Percentiles rank a stretch among this genome's conserved stretches.
These are phyloP conservation scores for Chytridium lagenaria DNA, from an alignment of 371 early-diverging fungal genomes.

Conservation along the genomic window DNA sequence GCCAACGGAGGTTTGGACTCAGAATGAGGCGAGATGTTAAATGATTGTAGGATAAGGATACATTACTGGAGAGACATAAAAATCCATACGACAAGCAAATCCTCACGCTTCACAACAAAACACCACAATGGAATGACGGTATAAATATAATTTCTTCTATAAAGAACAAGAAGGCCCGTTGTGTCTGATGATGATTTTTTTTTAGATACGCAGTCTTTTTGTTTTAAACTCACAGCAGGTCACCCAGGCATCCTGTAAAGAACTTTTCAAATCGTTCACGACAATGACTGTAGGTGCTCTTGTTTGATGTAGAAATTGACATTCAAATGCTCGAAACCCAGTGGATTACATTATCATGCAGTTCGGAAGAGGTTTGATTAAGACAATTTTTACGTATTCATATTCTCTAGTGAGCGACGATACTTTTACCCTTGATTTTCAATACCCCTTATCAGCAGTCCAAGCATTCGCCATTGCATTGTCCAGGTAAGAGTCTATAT, in stretches of 20 bases:
- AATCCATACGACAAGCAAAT: conserved; percentile 67
- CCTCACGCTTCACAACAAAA: conserved; percentile 82
- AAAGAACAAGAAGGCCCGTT: neutral
- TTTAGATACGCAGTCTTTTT: conserved; percentile 90
- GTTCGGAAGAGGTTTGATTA: conserved; percentile 75
- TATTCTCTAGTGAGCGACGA: conserved; percentile 64
- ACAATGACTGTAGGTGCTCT: conserved; percentile 84
- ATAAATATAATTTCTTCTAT: conserved; percentile 20
- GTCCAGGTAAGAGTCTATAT: conserved; percentile 62
- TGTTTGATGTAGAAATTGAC: no score
- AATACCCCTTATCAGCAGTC: conserved; percentile 91
- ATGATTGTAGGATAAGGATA: conserved; percentile 68
- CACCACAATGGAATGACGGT: conserved; percentile 94
- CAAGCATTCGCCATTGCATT: conserved; percentile 95
- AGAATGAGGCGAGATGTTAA: no score
- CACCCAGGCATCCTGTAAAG: conserved; percentile 91
- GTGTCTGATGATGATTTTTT: no score
- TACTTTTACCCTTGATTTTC: conserved; percentile 91
- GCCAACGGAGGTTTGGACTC: no score
- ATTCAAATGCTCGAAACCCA: conserved; percentile 35
- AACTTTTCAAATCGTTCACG: conserved; percentile 97
- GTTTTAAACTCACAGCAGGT: conserved; percentile 96
- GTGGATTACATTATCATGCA: conserved; percentile 96
- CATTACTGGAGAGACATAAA: conserved; percentile 67
- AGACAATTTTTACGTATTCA: neutral